Percentiles rank a stretch among this genome's conserved stretches.
Evolutionary conservation across 2,329 filamentous ascomycete genomes (phyloP).

Genomic region (Phyllosticta citriasiana): DNA sequence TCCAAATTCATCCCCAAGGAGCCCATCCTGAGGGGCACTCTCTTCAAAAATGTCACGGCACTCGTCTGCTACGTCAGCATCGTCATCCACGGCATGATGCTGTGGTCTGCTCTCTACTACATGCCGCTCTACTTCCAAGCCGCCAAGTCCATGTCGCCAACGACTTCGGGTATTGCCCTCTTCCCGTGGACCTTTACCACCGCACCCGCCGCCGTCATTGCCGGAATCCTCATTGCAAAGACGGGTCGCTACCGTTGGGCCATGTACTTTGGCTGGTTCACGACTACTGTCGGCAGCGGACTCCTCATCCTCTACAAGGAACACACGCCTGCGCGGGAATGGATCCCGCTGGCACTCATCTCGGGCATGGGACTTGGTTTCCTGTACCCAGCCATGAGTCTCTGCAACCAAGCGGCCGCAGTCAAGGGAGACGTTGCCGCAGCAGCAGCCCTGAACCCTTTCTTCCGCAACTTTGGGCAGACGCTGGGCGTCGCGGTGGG

Average conservation of each 20-base stretch:
- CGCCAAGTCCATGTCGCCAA: slow-evolving; percentile 16
- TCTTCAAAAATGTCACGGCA: slow-evolving; percentile 22
- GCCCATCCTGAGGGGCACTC: slow-evolving; percentile 20
- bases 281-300: slow-evolving; percentile 34
- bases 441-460: slow-evolving; percentile 31
- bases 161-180: slow-evolving; percentile 18
- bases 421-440: slow-evolving; percentile 29
- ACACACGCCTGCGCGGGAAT: slow-evolving; percentile 27
- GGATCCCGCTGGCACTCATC: slow-evolving; percentile 36
- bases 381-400: slow-evolving; percentile 32
- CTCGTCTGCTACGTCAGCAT: slow-evolving; percentile 21
- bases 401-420: slow-evolving; percentile 34
- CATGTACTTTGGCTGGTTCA: slow-evolving; percentile 20
- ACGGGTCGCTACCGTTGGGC: slow-evolving; percentile 18
- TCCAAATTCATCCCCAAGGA: slow-evolving; percentile 14
- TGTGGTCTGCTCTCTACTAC: slow-evolving; percentile 20
- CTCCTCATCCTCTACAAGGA: slow-evolving; percentile 32
- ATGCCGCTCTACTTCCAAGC: slow-evolving; percentile 24
- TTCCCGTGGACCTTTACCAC: slow-evolving; percentile 24
- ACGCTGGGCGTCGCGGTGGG: slow-evolving; percentile 39
- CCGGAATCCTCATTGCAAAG: slow-evolving; percentile 17
- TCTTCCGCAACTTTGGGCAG: slow-evolving; percentile 39
- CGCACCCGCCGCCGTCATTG: slow-evolving; percentile 16
- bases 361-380: slow-evolving; percentile 34
- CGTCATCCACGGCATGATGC: slow-evolving; percentile 21